Base-by-base conservation (phyloP, 1,284 basidiomycete species). In the Mycena sp. region DNA sequence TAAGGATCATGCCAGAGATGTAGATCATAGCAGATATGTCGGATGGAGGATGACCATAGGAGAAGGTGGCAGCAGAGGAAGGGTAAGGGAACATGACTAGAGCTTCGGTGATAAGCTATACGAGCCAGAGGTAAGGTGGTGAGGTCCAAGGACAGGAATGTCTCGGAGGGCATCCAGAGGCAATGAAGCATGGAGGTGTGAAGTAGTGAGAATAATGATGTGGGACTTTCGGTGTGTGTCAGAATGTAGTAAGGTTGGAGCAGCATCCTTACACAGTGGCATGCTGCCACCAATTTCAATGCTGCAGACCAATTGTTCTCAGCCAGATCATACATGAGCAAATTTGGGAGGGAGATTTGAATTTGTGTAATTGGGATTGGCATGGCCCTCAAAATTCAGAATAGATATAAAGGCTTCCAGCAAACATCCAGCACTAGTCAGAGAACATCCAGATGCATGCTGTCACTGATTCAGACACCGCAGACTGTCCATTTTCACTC, bases 201-300 rank as follows among this genome's bases (percentile, higher is more conserved):
- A 28, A 32, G 44, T 37, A 56, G 44, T 25, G 25, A 32, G 7
- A 56, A 48, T 56, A 56, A 48, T 56, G 54, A 56, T 35, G 54
- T 56, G 44, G 45, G 40, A 40, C 41, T 54, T 10, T 54, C 23
- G 52, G 52, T 54, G 41, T 54, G 41, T 54, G 52, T 54, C 40
- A 28, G 41, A 40, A 44, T 54, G 52, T 54, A 32, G 52, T 54
- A 44, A 54, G 52, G 52, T 43, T 44, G 52, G 19, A 35, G n/a
- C 41, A 54, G 40, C 52, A 54, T 54, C 52, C 52, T 54, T 44
- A 54, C 52, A 54, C 25, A n/a, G n/a, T n/a, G n/a, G n/a, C n/a
- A n/a, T n/a, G n/a, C n/a, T n/a, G n/a, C n/a, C n/a, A n/a, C n/a
- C n/a, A n/a, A n/a, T n/a, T n/a, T n/a, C n/a, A n/a, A n/a, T n/a